Conservation (phyloP, 1,284 basidiomycete species). For the Tilletia walkeri region DNA sequence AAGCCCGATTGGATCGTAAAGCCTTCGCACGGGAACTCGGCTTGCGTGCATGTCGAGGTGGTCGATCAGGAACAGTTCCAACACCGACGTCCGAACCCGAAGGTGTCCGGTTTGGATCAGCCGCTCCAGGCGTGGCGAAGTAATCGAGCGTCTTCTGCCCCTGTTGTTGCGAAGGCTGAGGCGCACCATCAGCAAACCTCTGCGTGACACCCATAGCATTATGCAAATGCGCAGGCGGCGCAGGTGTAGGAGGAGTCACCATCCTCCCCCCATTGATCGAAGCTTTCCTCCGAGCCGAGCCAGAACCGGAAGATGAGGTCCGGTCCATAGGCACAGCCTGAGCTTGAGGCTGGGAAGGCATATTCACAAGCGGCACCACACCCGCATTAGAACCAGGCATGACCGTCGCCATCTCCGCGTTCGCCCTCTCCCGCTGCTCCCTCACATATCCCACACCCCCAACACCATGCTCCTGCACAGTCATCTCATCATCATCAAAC, state of each 20-base stretch:
- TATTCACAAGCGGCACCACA: no score
- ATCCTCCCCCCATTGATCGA: background rate
- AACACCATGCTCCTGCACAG: background rate
- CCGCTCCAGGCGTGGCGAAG: conserved; percentile 7
- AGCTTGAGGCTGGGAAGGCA: no score
- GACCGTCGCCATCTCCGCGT: background rate
- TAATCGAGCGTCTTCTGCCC: background rate
- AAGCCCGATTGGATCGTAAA: background rate
- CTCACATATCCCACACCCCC: background rate
- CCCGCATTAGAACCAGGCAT: no score
- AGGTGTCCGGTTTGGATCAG: background rate
- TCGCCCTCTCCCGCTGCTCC: no score
- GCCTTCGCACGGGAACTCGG: conserved; percentile 6
- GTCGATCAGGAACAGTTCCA: background rate
- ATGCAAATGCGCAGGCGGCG: background rate
- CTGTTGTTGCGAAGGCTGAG: background rate
- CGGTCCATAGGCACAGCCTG: no score
- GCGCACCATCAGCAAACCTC: background rate
- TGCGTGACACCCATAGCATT: no score
- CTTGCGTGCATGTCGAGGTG: background rate
- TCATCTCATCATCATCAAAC: conserved; percentile 16
- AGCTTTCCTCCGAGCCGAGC: background rate
- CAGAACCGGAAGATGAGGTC: no score
- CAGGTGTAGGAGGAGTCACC: no score
- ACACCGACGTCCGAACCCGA: background rate